Conservation (phyloP, 2,329 filamentous ascomycete species). For the Trichoderma koningii region DNA sequence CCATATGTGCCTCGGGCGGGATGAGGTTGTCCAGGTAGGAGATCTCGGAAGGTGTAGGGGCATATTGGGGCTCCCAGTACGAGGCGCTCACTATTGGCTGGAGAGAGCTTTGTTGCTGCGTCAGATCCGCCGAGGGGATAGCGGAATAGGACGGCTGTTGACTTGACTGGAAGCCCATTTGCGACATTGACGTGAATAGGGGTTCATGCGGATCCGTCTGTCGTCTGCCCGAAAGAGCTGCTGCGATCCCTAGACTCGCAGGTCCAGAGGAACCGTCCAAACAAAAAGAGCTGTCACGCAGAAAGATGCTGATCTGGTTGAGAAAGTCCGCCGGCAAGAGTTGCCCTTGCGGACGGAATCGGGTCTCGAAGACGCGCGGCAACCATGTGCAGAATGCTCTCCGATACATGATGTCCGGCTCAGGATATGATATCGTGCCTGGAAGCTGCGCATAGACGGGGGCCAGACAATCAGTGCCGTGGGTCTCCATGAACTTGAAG, state of each 20-base stretch:
- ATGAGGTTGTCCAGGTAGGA: not conserved
- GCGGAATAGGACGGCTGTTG: not conserved
- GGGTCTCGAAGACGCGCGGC: not conserved
- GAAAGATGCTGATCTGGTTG: not conserved
- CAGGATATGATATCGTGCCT: not conserved
- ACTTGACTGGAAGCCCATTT: not conserved
- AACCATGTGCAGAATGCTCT: conserved; percentile 5
- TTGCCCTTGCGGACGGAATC: not conserved
- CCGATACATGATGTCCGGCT: not conserved
- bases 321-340: not conserved
- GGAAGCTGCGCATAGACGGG: not conserved
- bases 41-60: not conserved
- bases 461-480: not conserved
- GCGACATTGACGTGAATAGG: not conserved
- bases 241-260: not conserved
- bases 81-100: no score
- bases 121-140: not conserved
- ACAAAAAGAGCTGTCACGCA: not conserved
- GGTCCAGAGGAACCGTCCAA: no score
- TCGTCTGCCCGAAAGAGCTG: not conserved
- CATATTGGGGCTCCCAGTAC: not conserved
- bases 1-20: not conserved
- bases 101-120: not conserved
- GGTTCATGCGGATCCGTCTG: not conserved
- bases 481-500: conserved; percentile 5